These are phyloP conservation scores for Exserohilum turcica DNA, from an alignment of 2,329 filamentous ascomycete species.

Conservation along the genomic window DNA sequence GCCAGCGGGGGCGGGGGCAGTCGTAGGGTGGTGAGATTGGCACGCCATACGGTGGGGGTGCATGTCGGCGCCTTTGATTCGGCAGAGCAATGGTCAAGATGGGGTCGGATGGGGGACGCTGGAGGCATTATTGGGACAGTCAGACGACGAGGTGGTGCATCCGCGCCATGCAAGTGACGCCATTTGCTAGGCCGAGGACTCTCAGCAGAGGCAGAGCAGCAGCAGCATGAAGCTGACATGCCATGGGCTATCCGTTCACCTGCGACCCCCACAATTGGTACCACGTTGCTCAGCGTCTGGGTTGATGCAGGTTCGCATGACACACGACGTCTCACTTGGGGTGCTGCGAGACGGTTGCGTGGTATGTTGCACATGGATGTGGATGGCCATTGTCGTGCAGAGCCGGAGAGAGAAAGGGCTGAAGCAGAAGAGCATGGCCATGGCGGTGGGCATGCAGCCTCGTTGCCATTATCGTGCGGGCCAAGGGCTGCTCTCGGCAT, in stretches of 20 bases:
- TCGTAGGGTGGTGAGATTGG: conserved; percentile 1
- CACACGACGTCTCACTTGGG: background rate
- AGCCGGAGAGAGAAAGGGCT: no score
- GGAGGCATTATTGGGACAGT: background rate
- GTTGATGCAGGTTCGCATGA: conserved; percentile 10
- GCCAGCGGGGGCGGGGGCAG: background rate
- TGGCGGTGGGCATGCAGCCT: conserved; percentile 6
- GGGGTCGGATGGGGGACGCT: conserved; percentile 1
- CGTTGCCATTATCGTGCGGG: conserved; percentile 1
- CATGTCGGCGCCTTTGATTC: no score
- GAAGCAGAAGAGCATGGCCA: background rate
- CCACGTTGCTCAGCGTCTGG: conserved; percentile 9
- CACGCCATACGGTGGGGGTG: conserved; percentile 6
- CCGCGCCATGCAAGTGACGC: conserved; percentile 7
- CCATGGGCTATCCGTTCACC: conserved; percentile 7
- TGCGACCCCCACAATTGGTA: conserved; percentile 10
- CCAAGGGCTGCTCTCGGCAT: conserved; percentile 15
- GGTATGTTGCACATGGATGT: background rate
- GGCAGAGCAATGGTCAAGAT: conserved; percentile 2
- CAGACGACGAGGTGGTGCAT: conserved; percentile 11
- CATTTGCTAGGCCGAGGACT: background rate
- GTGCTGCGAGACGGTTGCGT: background rate
- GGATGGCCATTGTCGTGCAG: conserved; percentile 3
- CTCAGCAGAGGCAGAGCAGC: conserved; percentile 8
- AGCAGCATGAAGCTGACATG: conserved; percentile 4